Base-by-base conservation (phyloP, 2,329 filamentous ascomycete species). In the Trichoderma asperellum region DNA sequence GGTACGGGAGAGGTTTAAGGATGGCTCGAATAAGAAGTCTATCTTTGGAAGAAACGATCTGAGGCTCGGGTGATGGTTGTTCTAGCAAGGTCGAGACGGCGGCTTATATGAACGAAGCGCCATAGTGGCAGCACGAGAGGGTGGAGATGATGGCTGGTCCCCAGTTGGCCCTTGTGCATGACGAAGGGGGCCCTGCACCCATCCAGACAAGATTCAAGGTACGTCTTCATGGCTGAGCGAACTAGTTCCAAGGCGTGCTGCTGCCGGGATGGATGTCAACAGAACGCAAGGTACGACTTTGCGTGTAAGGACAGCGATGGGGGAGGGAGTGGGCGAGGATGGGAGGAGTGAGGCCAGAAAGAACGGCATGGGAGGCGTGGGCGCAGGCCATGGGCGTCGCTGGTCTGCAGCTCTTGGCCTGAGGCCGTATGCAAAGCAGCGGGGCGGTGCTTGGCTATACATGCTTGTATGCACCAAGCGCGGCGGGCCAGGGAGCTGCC, bases 101-200 rank as follows among this genome's bases (percentile, higher is more conserved):
- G 56, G 18, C 69, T 71, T 71, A 71, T 71, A 71, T 61, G 69
- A 68, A 70, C 63, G 43, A 58, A 62, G 63, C 68, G 63, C 63
- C 57, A 59, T 49, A 35, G 56, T 56, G 65, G 47, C 57, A 67
- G 55, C 49, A 55, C 29, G 63, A 65, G 56, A 61, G 52, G 40
- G 68, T 70, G 68, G 68, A 70, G 68, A 49, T 66, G n/a, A 52
- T 55, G 37, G 57, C 52, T 21, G 43, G 63, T 49, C 57, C 63
- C 61, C 61, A 49, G 61, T 56, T 64, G 61, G 55, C 63, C 55
- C 40, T 49, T 37, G 60, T 61, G 62, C 68, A 70, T 70, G 68
- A 70, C 68, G 68, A 69, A 59, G 68, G 68, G 68, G 66, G 16
- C 34, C 34, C 24, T 61, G 32, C 56, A 43, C 63, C 68, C 47